phyloP scores from a whole-genome alignment of 2,329 filamentous ascomycete genomes.

The Metarhizium rileyi region DNA sequence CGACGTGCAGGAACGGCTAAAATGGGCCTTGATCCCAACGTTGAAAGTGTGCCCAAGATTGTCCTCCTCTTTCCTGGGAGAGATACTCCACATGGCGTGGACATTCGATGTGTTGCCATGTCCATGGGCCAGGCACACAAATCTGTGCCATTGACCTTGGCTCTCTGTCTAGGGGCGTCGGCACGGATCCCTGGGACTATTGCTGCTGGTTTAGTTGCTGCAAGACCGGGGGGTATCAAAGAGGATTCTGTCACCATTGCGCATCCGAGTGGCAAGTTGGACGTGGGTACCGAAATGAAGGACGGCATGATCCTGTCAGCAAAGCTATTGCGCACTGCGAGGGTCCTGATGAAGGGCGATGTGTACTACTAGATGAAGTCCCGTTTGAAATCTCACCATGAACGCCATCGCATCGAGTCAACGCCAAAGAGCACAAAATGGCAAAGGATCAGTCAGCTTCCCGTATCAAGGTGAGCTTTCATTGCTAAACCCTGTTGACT shows the following conservation, averaged over 20 bases:
- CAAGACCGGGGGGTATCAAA: slow-evolving; percentile 1
- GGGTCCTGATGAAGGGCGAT: slow-evolving; percentile 38
- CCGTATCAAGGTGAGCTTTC: no score
- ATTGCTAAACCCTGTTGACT: no score
- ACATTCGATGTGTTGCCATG: slow-evolving; percentile 37
- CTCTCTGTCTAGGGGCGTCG: slow-evolving; percentile 40
- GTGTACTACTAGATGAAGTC: slow-evolving; percentile 29
- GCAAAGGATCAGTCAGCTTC: no score
- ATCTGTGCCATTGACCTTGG: slow-evolving; percentile 46
- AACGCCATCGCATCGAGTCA: background rate
- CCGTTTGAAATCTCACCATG: background rate
- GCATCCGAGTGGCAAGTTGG: slow-evolving; percentile 37
- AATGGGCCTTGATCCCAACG: slow-evolving; percentile 47
- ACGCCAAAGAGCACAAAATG: no score
- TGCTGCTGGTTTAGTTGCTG: slow-evolving; percentile 22
- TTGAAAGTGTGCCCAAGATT: slow-evolving; percentile 52
- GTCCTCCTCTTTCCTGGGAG: slow-evolving; percentile 32
- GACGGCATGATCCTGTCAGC: slow-evolving; percentile 33
- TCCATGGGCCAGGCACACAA: slow-evolving; percentile 48
- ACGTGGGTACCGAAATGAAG: slow-evolving; percentile 32
- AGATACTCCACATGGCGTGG: slow-evolving; percentile 16
- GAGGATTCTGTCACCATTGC: slow-evolving; percentile 28
- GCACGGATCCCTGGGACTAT: slow-evolving; percentile 35
- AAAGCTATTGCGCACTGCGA: slow-evolving; percentile 35
- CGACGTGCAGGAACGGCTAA: slow-evolving; percentile 44